Evolutionary conservation across 805 yeast genomes (phyloP), one percentile per base, ranked within the genome.

Genomic region (Lipomyces lipofer): DNA sequence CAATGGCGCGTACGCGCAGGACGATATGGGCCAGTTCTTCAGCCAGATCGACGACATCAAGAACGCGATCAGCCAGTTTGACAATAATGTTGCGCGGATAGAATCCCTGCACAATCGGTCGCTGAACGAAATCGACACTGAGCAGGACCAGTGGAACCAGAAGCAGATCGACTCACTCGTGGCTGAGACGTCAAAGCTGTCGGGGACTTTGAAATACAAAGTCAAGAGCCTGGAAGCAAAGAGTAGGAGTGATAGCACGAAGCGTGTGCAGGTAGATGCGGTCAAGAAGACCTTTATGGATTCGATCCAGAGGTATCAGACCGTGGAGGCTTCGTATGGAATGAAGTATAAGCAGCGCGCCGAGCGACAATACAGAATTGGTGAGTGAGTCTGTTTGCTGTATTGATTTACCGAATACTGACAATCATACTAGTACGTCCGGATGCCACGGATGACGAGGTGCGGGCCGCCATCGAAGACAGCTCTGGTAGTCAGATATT

Each of bases 291-390:
- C 86, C 68, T 94, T 94, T 70, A 81, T 91, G 78, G 82, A 83
- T 60, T 79, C 86, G 54, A 92, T 94, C 68, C 94, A 89, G 71
- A 89, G 83, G 68, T 89, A 88, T 75, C 83, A 95, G 71, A 79
- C 83, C 66, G 81, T 88, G 61, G 98, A 94, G 73, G 89, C 88
- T 58, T 82, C 85, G 66, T 90, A 88, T 76, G 81, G 90, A 63
- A 90, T 86, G 69, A 83, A 85, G 65, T 88, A 88, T 70, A 84
- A 86, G 69, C 82, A 82, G 58, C 95, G 88, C 68, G 96, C 97
- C 47, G 91, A 85, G 66, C 84, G 96, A 71, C 98, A 92, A 78
- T 91, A 86, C 75, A 84, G 83, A 68, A 88, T 94, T 66, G 94
- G 88, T 60, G 86, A 84, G 66, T 59, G 86, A 84, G 66, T 84